Percentiles rank a stretch among this genome's conserved stretches.
These are phyloP conservation scores for Oryza australiensis DNA, from an alignment of 176 grass and related monocot species.

Conservation along the genomic window DNA sequence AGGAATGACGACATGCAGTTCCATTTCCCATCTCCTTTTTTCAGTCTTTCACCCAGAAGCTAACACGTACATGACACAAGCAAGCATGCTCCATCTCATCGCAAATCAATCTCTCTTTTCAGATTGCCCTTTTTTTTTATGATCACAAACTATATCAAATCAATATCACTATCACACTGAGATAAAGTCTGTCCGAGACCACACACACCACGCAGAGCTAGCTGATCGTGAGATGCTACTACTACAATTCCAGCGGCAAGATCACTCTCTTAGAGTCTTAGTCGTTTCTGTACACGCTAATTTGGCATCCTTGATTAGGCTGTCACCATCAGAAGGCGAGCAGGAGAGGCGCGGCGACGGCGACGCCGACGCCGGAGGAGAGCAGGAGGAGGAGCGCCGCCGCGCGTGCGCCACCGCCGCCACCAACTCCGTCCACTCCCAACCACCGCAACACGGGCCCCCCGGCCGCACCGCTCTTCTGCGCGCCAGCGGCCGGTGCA, in stretches of 20 bases:
- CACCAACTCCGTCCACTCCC: constrained; percentile 44
- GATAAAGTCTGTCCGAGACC: not conserved
- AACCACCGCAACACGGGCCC: constrained; percentile 21
- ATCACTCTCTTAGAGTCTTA: not conserved
- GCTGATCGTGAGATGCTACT: not conserved
- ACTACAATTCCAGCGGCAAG: not conserved
- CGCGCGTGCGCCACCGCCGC: constrained; percentile 39
- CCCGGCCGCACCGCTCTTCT: constrained; percentile 35
- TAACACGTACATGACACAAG: not conserved
- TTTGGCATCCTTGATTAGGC: not conserved
- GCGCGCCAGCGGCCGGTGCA: not conserved
- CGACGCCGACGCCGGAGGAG: not conserved
- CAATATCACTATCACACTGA: not conserved
- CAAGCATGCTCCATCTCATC: not conserved
- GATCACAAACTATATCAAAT: not conserved
- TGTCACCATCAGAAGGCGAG: not conserved
- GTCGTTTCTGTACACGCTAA: not conserved
- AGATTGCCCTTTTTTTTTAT: not conserved
- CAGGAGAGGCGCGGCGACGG: constrained; percentile 32
- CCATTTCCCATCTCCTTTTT: not conserved
- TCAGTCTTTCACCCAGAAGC: not conserved
- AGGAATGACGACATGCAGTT: not conserved
- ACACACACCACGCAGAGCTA: not conserved
- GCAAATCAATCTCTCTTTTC: not conserved
- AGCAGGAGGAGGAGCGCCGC: not conserved